Base-by-base conservation (phyloP, 2,329 filamentous ascomycete genomes). In the Parastagonospora nodorum region DNA sequence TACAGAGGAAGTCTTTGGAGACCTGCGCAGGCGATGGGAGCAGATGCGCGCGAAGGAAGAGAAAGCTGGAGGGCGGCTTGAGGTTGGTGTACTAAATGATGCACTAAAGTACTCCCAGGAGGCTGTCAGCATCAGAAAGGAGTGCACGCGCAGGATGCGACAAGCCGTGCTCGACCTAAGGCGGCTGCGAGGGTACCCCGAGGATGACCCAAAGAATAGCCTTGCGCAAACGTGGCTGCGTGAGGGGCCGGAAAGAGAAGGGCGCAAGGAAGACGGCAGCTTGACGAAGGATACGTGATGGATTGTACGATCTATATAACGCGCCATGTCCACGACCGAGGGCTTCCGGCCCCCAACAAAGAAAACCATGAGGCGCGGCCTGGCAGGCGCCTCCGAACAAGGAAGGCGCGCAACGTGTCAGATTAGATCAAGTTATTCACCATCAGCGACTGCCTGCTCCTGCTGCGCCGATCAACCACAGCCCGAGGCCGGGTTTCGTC, bases 91-190 rank as follows among this genome's bases (percentile, higher is more conserved):
- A 11, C 70, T 90, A 48, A 84, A 77, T 11, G 86, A 90, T 16
- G 79, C 82, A 35, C 77, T 93, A 27, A 85, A 85, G 72, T 83
- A 86, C 60, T 84, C 86, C 9, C 74, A 78, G n/a, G 92, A 97
- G 74, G 93, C 90, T 0, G 82, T 88, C 45, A 82, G 86, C 60
- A 77, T 95, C 56, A 81, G 94, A 51, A 85, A 89, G 46, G 90
- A 96, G 72, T 90, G 93, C 42, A 91, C 93, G 2, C 81, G 82
- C 71, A 82, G 87, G 51, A 84, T 97, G 30, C 82, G 94, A 42
- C 82, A 88, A 48, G 88, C 95, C 69, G 88, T 99, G 2, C 75
- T 93, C 44, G 90, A 90, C 64, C 81, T 97, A 16, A 82, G 93
- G 55, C 80, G 84, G 57, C 81, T 81, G 38, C 77, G 88, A 50